phyloP scores from a whole-genome alignment of 179 eudicot genomes.

The Spinacia oleracea region DNA sequence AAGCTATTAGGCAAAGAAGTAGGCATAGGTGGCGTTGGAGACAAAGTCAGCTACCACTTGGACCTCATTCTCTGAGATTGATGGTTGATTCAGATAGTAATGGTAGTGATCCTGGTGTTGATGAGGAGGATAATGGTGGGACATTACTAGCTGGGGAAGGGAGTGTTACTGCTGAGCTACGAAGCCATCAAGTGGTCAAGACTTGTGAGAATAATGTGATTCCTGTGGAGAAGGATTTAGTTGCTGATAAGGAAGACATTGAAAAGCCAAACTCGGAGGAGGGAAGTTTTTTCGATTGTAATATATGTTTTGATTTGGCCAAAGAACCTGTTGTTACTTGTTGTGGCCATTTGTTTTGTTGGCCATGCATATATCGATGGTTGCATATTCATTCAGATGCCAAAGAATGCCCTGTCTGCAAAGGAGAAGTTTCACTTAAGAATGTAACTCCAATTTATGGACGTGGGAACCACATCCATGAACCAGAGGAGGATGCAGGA shows the following conservation, averaged over 20 bases:
- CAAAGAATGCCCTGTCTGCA: conserved; percentile 79
- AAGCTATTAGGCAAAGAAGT: conserved; percentile 50
- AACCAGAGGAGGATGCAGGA: conserved; percentile 47
- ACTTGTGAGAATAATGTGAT: conserved; percentile 48
- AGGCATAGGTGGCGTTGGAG: conserved; percentile 66
- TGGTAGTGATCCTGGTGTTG: conserved; percentile 14
- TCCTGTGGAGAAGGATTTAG: conserved; percentile 32
- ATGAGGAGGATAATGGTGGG: conserved; percentile 34
- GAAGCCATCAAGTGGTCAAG: conserved; percentile 42
- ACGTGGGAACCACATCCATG: conserved; percentile 48
- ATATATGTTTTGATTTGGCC: conserved; percentile 76
- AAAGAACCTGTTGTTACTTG: conserved; percentile 74
- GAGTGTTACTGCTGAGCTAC: conserved; percentile 51
- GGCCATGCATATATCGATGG: conserved; percentile 89
- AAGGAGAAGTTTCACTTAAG: conserved; percentile 80
- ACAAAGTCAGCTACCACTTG: conserved; percentile 45
- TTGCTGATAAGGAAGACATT: conserved; percentile 48
- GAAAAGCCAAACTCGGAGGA: conserved; percentile 46
- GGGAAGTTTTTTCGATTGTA: conserved; percentile 79
- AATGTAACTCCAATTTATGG: conserved; percentile 89
- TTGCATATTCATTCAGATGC: conserved; percentile 66
- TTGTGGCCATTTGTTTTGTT: conserved; percentile 85
- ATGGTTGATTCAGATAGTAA: conserved; percentile 35
- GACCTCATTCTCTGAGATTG: conserved; percentile 42
- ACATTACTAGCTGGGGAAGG: conserved; percentile 65